Base-by-base conservation (phyloP, 1,284 basidiomycete genomes). In the Sphagnurus paluster region DNA sequence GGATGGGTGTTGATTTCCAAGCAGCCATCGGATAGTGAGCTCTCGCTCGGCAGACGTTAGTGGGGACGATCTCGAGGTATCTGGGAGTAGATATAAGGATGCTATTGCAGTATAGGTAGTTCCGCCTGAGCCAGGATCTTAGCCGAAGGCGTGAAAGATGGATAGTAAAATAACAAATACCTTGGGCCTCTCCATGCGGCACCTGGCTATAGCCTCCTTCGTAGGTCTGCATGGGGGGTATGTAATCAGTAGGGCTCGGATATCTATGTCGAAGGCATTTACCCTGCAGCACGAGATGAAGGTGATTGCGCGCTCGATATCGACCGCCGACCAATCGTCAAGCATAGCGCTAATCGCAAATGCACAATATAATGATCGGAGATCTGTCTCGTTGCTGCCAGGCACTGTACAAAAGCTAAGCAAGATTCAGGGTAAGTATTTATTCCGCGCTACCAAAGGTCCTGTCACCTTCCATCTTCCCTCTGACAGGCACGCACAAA, bases 41-140 rank as follows among this genome's bases (percentile, higher is more conserved):
- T 63, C 54, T 43, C 71, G 72, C 54, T 87, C 74, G n/a, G 56
- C 47, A 2, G 62, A 47, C 13, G 76, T 64, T 16, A 85, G 33
- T 2, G 61, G 43, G 42, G 55, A n/a, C 56, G 59, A n/a, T n/a
- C n/a, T 29, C 50, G 36, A 34, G 44, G 47, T 33, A 56, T 60
- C 55, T 28, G 64, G 68, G 2, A 70, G 76, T 32, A 97, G 75
- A 24, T 77, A 64, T 2, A 96, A 75, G 0, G 87, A 78, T 1
- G 94, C 91, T 10, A 97, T 63, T 0, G 89, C 87, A 56, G 91
- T 97, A 65, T 98, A 98, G 0, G 95, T 96, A 28, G 93, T 92
- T 4, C 96, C 96, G 16, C 93, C 93, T 91, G 52, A 34, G 8
- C 16, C 6, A 33, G 25, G 6, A 42, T 19, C 11, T 30, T 24